Evolutionary conservation across 306 rosid species (phyloP).

Genomic region (Corylus americana): DNA sequence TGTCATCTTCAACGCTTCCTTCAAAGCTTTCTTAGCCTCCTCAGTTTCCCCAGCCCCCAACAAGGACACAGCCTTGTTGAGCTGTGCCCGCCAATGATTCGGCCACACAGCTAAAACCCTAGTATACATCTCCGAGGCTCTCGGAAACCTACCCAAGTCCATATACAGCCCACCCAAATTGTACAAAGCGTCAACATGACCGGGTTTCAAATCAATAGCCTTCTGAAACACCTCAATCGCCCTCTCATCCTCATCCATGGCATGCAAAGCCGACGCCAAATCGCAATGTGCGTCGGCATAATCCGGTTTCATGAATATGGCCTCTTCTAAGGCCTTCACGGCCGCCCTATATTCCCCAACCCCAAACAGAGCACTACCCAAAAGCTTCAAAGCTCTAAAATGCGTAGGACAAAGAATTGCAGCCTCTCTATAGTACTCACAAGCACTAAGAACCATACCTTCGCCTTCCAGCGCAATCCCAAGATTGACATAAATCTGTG

Average conservation of each 20-base stretch:
- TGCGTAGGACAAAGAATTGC: slow-evolving; percentile 97
- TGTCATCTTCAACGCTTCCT: slow-evolving; percentile 96
- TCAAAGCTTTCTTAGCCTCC: slow-evolving; percentile 86
- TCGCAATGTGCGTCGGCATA: slow-evolving; percentile 98
- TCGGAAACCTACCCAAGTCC: slow-evolving; percentile 90
- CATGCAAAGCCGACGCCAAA: slow-evolving; percentile 95
- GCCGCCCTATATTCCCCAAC: slow-evolving; percentile 98
- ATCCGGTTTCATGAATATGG: slow-evolving; percentile 92
- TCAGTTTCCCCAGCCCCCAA: slow-evolving; percentile 92
- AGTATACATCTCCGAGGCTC: slow-evolving; percentile 98
- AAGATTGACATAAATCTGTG: slow-evolving; percentile 92
- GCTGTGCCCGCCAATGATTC: slow-evolving; percentile 98
- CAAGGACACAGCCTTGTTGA: slow-evolving; percentile 93
- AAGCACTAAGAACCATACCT: slow-evolving; percentile 99
- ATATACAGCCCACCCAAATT: slow-evolving; percentile 96
- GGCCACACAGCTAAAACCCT: slow-evolving; percentile 96
- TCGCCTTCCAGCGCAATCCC: slow-evolving; percentile 97
- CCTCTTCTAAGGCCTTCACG: slow-evolving; percentile 90
- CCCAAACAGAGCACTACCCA: slow-evolving; percentile 97
- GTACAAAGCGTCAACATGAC: slow-evolving; percentile 90
- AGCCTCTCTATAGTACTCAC: slow-evolving; percentile 98
- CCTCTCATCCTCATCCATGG: slow-evolving; percentile 90
- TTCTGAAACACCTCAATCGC: slow-evolving; percentile 95
- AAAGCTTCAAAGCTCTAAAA: slow-evolving; percentile 92
- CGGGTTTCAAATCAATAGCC: slow-evolving; percentile 95